phyloP scores from a whole-genome alignment of 73 alveolate species.

The Breviolum minutum region DNA sequence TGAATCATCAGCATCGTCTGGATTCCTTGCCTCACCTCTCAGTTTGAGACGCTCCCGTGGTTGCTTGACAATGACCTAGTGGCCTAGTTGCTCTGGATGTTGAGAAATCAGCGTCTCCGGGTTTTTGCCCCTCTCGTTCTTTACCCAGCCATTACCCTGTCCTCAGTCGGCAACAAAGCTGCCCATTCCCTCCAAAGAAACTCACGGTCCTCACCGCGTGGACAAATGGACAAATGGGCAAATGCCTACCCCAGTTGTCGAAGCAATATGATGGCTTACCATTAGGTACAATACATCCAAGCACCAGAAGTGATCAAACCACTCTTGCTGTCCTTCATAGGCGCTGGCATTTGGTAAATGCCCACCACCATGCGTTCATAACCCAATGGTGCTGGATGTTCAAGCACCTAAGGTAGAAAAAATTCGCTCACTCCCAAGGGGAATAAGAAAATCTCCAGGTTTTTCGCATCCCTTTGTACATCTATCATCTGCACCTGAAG shows the following conservation, averaged over 20 bases:
- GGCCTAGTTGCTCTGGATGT: no score
- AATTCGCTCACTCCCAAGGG: no score
- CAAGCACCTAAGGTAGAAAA: constrained; percentile 5
- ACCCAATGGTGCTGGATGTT: constrained; percentile 32
- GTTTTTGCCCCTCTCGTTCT: no score
- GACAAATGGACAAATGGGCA: background rate
- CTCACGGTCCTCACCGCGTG: constrained; percentile 16
- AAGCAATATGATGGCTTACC: no score
- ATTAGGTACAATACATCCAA: no score
- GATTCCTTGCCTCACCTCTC: no score
- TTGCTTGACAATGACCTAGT: no score
- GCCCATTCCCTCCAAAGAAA: constrained; percentile 83
- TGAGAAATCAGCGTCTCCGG: no score
- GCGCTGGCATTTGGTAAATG: constrained; percentile 62
- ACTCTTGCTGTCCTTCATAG: constrained; percentile 57
- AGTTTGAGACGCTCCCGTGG: no score
- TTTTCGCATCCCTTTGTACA: background rate
- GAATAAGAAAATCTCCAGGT: no score
- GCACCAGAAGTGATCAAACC: no score
- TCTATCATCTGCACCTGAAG: background rate
- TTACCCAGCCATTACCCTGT: background rate
- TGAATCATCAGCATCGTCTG: background rate
- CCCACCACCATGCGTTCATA: constrained; percentile 75
- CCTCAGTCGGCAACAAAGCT: constrained; percentile 54
- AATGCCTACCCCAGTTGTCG: background rate